A percentile compares a stretch with the other conserved stretches of the same genome.
Conservation (phyloP, 257 asterid species). For the Cordia subcordata region DNA sequence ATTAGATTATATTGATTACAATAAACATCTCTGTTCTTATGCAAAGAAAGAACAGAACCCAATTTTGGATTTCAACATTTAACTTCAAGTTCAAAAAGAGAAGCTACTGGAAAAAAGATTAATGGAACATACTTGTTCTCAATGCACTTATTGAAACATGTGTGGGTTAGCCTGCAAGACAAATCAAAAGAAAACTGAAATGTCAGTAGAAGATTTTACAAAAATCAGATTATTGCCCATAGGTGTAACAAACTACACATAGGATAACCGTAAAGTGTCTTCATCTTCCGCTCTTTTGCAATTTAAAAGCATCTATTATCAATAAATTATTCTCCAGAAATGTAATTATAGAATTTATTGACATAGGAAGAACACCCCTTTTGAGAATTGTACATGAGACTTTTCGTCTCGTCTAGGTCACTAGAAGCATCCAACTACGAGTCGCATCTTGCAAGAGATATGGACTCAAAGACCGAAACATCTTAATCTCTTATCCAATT, state of each 20-base stretch:
- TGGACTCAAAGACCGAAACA: too few species aligned
- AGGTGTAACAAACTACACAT: too few species aligned
- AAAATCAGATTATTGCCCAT: neutral
- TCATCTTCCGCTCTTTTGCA: neutral
- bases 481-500: too few species aligned
- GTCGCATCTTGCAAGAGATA: too few species aligned
- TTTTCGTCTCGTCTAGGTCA: too few species aligned
- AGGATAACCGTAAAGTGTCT: neutral
- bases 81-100: neutral
- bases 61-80: neutral
- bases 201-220: neutral
- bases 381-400: too few species aligned
- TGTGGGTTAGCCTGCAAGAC: constrained; percentile 70
- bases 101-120: neutral
- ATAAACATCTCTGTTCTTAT: too few species aligned
- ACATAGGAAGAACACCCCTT: too few species aligned
- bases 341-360: too few species aligned
- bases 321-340: neutral
- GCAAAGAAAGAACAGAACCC: neutral
- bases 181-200: constrained; percentile 7
- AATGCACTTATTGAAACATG: constrained; percentile 75
- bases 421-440: too few species aligned
- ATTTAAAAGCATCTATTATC: too few species aligned
- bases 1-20: too few species aligned
- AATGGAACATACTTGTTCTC: constrained; percentile 55